Percentiles rank a stretch among this genome's conserved stretches.
These are phyloP conservation scores for Neofusicoccum parvum DNA, from an alignment of 2,329 filamentous ascomycete genomes.

Conservation along the genomic window DNA sequence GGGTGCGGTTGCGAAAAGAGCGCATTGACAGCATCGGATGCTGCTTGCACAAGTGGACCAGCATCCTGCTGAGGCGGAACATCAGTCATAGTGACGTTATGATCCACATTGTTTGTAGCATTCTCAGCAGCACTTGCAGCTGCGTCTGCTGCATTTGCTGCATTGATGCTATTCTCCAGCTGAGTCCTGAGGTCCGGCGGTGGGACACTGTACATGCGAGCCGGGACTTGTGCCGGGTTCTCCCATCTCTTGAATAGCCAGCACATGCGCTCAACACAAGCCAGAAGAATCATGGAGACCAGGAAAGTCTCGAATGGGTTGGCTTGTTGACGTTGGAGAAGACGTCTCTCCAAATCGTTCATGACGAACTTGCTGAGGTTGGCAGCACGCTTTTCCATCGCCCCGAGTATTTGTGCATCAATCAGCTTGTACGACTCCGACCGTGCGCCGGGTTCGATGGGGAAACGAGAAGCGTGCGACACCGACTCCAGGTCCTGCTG, in stretches of 20 bases:
- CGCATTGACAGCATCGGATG: neutral
- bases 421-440: conserved; percentile 53
- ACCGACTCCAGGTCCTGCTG: conserved; percentile 14
- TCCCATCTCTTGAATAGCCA: conserved; percentile 61
- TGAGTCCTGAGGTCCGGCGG: conserved; percentile 12
- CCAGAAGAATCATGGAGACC: conserved; percentile 60
- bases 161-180: conserved; percentile 15
- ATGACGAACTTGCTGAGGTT: conserved; percentile 57
- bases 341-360: conserved; percentile 62
- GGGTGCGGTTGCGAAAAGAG: conserved; percentile 25
- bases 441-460: conserved; percentile 31
- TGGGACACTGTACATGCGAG: conserved; percentile 26
- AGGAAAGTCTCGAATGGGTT: conserved; percentile 62
- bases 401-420: conserved; percentile 56
- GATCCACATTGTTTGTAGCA: neutral
- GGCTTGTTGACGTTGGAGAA: conserved; percentile 60
- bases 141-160: conserved; percentile 11
- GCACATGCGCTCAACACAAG: conserved; percentile 62
- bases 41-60: neutral
- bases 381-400: conserved; percentile 57
- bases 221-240: conserved; percentile 24
- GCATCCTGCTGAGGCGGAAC: neutral
- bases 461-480: conserved; percentile 7
- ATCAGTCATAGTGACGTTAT: conserved; percentile 11
- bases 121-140: neutral